Base-by-base conservation (phyloP, 2,329 filamentous ascomycete species). In the Hymenoscyphus fructigenus region DNA sequence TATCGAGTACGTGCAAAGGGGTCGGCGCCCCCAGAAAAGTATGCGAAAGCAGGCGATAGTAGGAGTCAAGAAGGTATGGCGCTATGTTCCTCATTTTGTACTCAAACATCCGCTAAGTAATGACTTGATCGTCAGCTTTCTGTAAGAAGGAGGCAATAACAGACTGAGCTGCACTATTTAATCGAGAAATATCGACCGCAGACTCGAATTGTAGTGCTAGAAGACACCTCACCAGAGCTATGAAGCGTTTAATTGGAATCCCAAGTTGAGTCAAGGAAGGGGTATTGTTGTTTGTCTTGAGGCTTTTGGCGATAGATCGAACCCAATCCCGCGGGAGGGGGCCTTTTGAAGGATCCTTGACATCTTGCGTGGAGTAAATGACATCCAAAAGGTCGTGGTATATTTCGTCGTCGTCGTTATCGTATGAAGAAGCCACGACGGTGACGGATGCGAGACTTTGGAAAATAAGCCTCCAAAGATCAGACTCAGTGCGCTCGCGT, bases 1-100 rank as follows among this genome's bases (percentile, higher is more conserved):
- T 23, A 9, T 53, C 47, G n/a, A 53, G 47, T 12, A 53, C 20
- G 14, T 53, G 20, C 20, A 53, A 12, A 53, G 20, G 47, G 20
- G 3, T 23, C 5, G 55, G 5, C 10, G 10, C 23, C 7, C 28
- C 28, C 14, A 57, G 28, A 32, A 57, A 57, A 1, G 55, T 57
- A 3, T 32, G 55, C 26, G 55, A 32, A 14, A 57, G 55, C 55
- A 57, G 55, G 26, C 55, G 55, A 57, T 57, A 57, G 14, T 57
- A 57, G 14, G 26, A 28, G 28, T 57, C 55, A n/a, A 57, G n/a
- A 57, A 57, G 55, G 55, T 57, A 57, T n/a, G 55, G 55, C 14
- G 55, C 28, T 57, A 29, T 17, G 14, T 57, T 57, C 55, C 9
- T 57, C 55, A 57, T 36, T 36, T 17, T 28, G 28, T 57, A 57